Evolutionary conservation across 768 basidiomycete species (phyloP), one percentile per base, ranked within the genome.

Genomic region (Sistotremastrum niveocremeum): DNA sequence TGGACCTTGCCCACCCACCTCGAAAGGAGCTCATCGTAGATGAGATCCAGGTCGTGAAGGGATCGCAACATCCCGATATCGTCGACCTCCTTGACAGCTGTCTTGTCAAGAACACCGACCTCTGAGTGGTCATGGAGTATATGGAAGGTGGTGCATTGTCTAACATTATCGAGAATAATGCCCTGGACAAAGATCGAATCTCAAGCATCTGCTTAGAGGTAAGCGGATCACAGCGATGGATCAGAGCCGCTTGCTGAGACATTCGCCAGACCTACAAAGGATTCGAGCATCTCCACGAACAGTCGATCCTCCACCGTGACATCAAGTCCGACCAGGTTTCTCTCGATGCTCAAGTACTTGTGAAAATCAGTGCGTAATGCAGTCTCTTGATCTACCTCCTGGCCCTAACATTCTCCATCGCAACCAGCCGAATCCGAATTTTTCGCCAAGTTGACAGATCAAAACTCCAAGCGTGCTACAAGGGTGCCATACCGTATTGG

Each of bases 401-500:
- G 28, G 5, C 32, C 28, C 6, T 29, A 41, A 7, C 35, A 45
- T 40, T 28, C 28, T 36, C 30, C 33, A 38, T 20, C 46, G 31
- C 56, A 95, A n/a, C n/a, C n/a, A n/a, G 91, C 91, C 57, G 91
- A 94, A 60, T 97, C 95, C 57, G 91, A 90, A 39, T 95, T 94
- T 70, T 94, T 88, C 53, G 91, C 91, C 47, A 93, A 94, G 61
- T 71, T 97, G 31, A 93, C 91, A 1, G 90, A 93, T 56, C 87
- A 94, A 65, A 95, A 94, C 62, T 91, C 86, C 37, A 94, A 94
- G 64, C 84, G 91, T 44, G 90, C 90, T 32, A 94, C 90, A n/a
- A 94, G 94, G 91, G 90, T 95, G 91, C 91, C 34, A 94, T 90
- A 7, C 91, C 91, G 1, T 94, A 94, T 64, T 94, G 91, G 91